Base-by-base conservation (phyloP, 345 rosid genomes). In the Ceriops decandra region DNA sequence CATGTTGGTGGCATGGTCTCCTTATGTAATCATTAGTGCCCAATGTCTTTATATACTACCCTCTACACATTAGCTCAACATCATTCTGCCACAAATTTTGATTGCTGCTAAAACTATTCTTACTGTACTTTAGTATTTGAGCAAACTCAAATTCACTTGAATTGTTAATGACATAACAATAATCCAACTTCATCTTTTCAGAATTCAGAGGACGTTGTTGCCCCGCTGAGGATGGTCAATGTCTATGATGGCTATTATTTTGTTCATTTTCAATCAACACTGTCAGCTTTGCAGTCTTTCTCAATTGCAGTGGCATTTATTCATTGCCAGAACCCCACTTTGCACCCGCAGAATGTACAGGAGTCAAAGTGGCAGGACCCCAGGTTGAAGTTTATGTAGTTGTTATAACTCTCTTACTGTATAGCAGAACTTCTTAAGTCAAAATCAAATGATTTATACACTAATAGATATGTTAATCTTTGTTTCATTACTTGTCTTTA, bases 261-360 rank as follows among this genome's bases (percentile, higher is more conserved):
- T 52, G 80, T 93, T 57, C 89, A 84, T 69, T 86, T 88, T 68
- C 85, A 88, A 74, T 82, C 86, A 64, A 74, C 80, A 32, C 79
- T 91, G 46, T 91, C 98, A 52, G 90, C 84, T 60, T 76, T 93
- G 87, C 98, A 93, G 76, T 76, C 91, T 53, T 82, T 93, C 70
- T 77, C 92, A 28, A 82, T 91, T 74, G 97, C 97, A 67, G 78
- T 93, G 62, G 97, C 97, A 13, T 86, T 78, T 66, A 82, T 89
- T 72, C 97, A 93, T 83, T 67, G 81, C 63, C 88, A 83, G 72
- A 87, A 81, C 78, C 84, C 88, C 7, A 68, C 70, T 64, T 79
- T 87, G 30, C 77, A 73, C 76, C 83, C 90, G 35, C 63, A 72
- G 82, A 77, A 64, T 78, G 84, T 82, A 81, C 71, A 83, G 74